These are phyloP conservation scores for Carex arenaria DNA, from an alignment of 202 grass and related monocot genomes.

Conservation along the genomic window DNA sequence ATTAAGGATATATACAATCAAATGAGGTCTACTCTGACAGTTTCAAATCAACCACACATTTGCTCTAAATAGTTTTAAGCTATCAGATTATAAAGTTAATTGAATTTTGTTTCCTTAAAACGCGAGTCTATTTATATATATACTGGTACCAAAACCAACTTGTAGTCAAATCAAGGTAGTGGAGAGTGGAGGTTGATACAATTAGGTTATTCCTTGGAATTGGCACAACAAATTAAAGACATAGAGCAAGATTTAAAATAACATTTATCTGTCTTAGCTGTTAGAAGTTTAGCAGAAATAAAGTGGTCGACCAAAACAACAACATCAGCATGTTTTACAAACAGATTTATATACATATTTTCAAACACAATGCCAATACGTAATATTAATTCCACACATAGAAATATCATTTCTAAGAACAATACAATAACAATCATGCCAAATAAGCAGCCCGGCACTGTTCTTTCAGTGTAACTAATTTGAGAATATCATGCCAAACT, in stretches of 20 bases:
- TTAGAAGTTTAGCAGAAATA: background rate
- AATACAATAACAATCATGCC: background rate
- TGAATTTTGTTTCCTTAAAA: background rate
- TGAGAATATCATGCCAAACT: background rate
- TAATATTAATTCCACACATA: background rate
- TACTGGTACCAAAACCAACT: background rate
- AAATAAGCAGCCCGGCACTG: background rate
- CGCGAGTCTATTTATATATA: background rate
- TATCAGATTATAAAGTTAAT: background rate
- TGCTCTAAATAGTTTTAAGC: background rate
- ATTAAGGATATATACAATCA: background rate
- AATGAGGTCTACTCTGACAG: background rate
- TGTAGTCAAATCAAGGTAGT: background rate
- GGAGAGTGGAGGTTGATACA: background rate
- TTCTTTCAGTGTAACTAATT: background rate
- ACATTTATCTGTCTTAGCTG: background rate
- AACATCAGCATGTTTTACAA: background rate
- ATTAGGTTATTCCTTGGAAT: background rate
- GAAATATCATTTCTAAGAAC: background rate
- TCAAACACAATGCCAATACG: background rate
- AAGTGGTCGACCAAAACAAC: background rate
- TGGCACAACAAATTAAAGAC: background rate
- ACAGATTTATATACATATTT: background rate
- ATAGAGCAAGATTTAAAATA: background rate
- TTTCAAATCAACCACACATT: background rate